These are phyloP conservation scores for Massariosphaeria phaeospora DNA, from an alignment of 495 filamentous ascomycete genomes.

Conservation along the genomic window DNA sequence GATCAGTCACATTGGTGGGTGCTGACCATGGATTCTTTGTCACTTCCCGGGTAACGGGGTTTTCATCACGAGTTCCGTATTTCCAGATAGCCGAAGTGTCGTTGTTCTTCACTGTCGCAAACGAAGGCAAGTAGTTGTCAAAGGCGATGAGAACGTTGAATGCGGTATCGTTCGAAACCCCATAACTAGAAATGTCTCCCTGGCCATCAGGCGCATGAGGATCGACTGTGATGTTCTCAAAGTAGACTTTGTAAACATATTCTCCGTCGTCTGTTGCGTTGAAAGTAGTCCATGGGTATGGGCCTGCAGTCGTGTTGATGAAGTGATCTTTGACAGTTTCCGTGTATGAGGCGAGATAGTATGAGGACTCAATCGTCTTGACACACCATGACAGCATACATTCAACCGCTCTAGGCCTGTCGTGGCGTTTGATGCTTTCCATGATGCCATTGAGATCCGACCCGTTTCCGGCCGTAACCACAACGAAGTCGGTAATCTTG, in stretches of 20 bases:
- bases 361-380: constrained; percentile 14
- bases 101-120: neutral
- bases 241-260: neutral
- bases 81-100: neutral
- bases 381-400: constrained; percentile 26
- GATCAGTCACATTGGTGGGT: constrained; percentile 4
- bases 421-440: constrained; percentile 7
- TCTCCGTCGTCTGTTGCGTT: neutral
- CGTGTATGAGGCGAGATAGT: neutral
- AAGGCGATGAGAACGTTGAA: neutral
- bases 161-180: constrained; percentile 1
- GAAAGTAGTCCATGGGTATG: neutral
- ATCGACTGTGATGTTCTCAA: constrained; percentile 1
- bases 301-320: constrained; percentile 5
- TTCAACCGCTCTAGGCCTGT: constrained; percentile 15
- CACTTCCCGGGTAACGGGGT: neutral
- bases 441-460: no score
- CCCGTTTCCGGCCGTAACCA: neutral
- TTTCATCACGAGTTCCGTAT: neutral
- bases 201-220: neutral
- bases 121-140: constrained; percentile 5
- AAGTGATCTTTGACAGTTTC: neutral
- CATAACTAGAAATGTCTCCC: neutral
- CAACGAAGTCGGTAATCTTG: constrained; percentile 16
- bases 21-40: constrained; percentile 1